These are phyloP conservation scores for Paramecium tetraurelia DNA, from an alignment of 73 alveolate species.

Conservation along the genomic window DNA sequence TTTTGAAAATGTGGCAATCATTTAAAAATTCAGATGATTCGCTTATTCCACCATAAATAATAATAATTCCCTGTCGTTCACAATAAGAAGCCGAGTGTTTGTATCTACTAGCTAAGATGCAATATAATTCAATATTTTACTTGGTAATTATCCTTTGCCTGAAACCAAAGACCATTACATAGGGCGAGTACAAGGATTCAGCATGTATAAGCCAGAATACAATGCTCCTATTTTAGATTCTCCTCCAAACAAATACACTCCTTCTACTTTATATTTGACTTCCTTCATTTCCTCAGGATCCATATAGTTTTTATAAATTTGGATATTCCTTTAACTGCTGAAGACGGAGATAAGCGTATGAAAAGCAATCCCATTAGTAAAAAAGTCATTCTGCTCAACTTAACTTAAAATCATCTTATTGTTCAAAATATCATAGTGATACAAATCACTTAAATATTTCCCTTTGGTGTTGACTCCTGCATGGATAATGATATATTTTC, in stretches of 20 bases:
- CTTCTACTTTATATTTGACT: slow-evolving; percentile 15
- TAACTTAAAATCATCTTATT: background rate
- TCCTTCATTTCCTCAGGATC: slow-evolving; percentile 22
- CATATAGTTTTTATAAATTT: background rate
- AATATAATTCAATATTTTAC: background rate
- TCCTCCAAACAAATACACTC: slow-evolving; percentile 35
- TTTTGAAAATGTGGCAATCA: slow-evolving; percentile 44
- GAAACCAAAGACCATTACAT: background rate
- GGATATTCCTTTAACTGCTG: background rate
- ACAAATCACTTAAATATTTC: background rate
- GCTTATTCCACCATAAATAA: slow-evolving; percentile 20
- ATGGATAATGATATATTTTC: background rate
- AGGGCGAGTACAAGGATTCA: background rate
- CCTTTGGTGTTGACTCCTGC: slow-evolving; percentile 42
- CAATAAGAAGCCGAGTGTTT: slow-evolving; percentile 15
- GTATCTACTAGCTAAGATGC: background rate
- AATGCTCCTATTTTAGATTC: background rate
- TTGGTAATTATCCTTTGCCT: background rate
- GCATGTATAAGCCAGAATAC: background rate
- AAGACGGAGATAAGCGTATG: background rate
- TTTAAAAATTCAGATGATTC: background rate
- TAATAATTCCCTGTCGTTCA: background rate
- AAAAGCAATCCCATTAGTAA: slow-evolving; percentile 30
- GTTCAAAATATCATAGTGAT: background rate
- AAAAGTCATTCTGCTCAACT: background rate